Base-by-base conservation (phyloP, 169 alveolate species). In the Plasmodium knowlesi region DNA sequence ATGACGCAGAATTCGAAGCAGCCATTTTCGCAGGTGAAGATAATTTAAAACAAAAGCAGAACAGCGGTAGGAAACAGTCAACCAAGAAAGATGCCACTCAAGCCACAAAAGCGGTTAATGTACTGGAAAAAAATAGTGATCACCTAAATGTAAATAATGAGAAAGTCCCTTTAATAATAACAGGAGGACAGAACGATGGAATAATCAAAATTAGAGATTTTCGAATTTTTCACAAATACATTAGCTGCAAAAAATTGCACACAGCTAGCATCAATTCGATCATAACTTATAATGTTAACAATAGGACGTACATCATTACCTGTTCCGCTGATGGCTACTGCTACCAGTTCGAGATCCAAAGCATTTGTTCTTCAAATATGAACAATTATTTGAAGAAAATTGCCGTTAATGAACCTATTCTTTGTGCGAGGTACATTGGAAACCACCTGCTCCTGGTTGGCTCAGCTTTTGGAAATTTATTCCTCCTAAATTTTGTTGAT, bases 301-400 rank as follows among this genome's bases (percentile, higher is more conserved):
- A 91, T 57, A 81, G 67, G 83, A 91, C 82, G 14, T 91, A 91
- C 22, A 91, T 91, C 74, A 82, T 91, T 76, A 81, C 95, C 14
- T 91, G 95, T 82, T 80, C 95, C 25, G 95, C 95, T 50, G 95
- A 91, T 91, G 95, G 95, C 22, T 76, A 70, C 72, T 91, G 95
- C 41, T 91, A 76, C 83, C 95, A 91, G 81, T 91, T 81, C 83
- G 95, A 91, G 74, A 91, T 91, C 41, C 84, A 80, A 5, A 39
- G 83, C 22, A 81, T 91, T 61, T 91, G 95, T 30, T 80, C 91
- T 9, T 81, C 92, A 19, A 88, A 76, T 67, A 70, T 91, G 41
- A 91, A 91, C 74, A 91, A 91, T 91, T 91, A 54, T 53, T 91
- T 80, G 41, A 91, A 91, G 83, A 91, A 91, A 71, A 72, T 91